Evolutionary conservation across 352 stramenopile genomes (phyloP).

Genomic region (Globisporangium echinulatum): DNA sequence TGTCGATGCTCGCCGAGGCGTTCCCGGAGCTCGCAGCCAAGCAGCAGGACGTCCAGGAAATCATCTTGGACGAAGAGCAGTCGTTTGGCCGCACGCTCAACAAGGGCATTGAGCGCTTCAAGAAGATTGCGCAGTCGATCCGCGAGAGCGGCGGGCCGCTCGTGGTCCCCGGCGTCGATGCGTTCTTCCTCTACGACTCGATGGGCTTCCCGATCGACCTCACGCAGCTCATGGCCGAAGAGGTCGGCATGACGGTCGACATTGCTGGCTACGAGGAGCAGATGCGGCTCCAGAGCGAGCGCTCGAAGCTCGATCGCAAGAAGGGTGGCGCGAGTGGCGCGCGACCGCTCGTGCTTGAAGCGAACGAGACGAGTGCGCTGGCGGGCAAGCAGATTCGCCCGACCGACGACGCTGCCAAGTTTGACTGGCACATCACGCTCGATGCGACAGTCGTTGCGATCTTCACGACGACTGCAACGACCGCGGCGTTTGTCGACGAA

Average conservation of each 20-base stretch:
- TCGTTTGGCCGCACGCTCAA: constrained; percentile 94
- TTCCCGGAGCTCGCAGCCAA: constrained; percentile 96
- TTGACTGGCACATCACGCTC: constrained; percentile 85
- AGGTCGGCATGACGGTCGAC: constrained; percentile 92
- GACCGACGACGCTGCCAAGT: constrained; percentile 94
- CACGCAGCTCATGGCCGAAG: constrained; percentile 97
- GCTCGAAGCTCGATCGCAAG: constrained; percentile 85
- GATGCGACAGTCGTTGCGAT: constrained; percentile 88
- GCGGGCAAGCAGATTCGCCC: constrained; percentile 65
- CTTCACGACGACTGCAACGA: constrained; percentile 90
- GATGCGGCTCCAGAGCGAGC: constrained; percentile 89
- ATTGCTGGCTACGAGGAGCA: constrained; percentile 91
- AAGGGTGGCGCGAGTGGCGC: constrained; percentile 68
- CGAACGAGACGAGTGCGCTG: constrained; percentile 92
- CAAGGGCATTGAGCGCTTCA: constrained; percentile 89
- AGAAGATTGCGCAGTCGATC: constrained; percentile 82
- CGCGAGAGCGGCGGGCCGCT: constrained; percentile 56
- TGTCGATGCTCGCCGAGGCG: constrained; percentile 90
- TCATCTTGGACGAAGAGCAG: constrained; percentile 96
- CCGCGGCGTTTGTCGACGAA: constrained; percentile 75
- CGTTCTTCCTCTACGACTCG: constrained; percentile 99
- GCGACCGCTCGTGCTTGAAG: constrained; percentile 89
- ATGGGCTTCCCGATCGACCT: constrained; percentile 99
- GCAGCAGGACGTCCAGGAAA: constrained; percentile 86
- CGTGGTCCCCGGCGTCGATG: constrained; percentile 91